These are phyloP conservation scores for Ulota crispa DNA, from an alignment of 225 moss, liverwort and hornwort species.

Conservation along the genomic window DNA sequence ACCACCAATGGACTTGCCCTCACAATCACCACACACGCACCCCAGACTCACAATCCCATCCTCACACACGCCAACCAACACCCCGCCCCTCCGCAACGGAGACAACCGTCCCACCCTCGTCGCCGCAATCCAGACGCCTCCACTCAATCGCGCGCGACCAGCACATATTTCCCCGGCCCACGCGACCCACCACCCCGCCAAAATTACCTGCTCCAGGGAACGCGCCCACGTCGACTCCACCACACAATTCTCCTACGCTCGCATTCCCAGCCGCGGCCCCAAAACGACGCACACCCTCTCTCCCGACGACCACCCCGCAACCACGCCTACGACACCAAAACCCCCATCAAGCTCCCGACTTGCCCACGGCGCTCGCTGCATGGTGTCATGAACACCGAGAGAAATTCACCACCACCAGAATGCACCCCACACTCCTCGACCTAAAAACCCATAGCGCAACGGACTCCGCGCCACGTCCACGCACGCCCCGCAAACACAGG, in stretches of 20 bases:
- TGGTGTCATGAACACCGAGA: conserved; percentile 23
- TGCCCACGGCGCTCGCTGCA: conserved; percentile 11
- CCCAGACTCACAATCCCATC: neutral
- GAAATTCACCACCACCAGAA: conserved; percentile 2
- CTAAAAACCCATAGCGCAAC: conserved; percentile 12
- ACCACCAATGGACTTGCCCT: neutral
- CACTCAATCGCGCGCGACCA: neutral
- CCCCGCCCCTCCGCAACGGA: neutral
- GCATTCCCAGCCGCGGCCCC: neutral
- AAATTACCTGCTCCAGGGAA: conserved; percentile 1
- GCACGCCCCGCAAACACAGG: conserved; percentile 23
- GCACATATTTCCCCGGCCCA: neutral
- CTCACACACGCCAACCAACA: neutral
- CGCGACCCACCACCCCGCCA: neutral
- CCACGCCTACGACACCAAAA: neutral
- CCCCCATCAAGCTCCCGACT: neutral
- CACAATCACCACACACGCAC: neutral
- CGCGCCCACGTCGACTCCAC: neutral
- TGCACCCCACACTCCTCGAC: neutral
- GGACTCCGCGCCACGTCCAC: neutral
- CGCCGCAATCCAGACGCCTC: neutral
- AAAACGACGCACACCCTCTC: neutral
- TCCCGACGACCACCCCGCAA: neutral
- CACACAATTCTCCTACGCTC: neutral
- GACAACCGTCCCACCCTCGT: neutral